Evolutionary conservation across 2,329 filamentous ascomycete genomes (phyloP), one percentile per base, ranked within the genome.

Genomic region (Talaromyces sp.): DNA sequence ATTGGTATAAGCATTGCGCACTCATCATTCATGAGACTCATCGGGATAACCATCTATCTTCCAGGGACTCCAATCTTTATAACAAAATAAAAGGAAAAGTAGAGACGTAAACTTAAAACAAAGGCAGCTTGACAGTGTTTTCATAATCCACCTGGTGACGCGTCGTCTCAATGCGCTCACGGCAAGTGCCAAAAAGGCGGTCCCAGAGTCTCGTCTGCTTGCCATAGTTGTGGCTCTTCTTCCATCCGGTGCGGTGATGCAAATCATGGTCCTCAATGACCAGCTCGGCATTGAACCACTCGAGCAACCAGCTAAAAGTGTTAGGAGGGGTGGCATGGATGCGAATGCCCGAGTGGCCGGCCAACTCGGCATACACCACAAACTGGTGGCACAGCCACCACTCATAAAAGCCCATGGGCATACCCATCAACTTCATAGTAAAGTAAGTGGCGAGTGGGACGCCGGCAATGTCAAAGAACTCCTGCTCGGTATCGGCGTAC

Each of bases 371-470:
- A 64, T 73, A 79, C n/a, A 75, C 68, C 51, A 78, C 66, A 56
- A 75, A 79, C 54, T 75, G 67, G 58, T 77, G 73, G 64, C 76
- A 78, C 21, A 78, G 59, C 76, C 76, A 79, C 74, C 72, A 75
- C 21, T 78, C 75, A 52, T 78, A 77, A 63, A 79, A 78, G 7
- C 73, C 74, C 70, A 79, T 73, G 2, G 74, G 75, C 2, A 78
- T 56, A 0, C 75, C 74, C n/a, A 72, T 66, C 5, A 64, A 21
- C 60, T 68, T 73, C 51, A 77, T 57, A 0, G 70, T 70, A 17
- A 63, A 65, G 62, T 69, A 78, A 1, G 75, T 69, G 43, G 75
- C 55, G 27, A 77, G 54, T 0, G 76, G 75, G 10, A 78, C 70
- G 50, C 69, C 71, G n/a, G 68, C 69, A 27, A 77, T 74, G 58